These are phyloP conservation scores for Calocybe cyanea DNA, from an alignment of 768 basidiomycete genomes.

Conservation along the genomic window DNA sequence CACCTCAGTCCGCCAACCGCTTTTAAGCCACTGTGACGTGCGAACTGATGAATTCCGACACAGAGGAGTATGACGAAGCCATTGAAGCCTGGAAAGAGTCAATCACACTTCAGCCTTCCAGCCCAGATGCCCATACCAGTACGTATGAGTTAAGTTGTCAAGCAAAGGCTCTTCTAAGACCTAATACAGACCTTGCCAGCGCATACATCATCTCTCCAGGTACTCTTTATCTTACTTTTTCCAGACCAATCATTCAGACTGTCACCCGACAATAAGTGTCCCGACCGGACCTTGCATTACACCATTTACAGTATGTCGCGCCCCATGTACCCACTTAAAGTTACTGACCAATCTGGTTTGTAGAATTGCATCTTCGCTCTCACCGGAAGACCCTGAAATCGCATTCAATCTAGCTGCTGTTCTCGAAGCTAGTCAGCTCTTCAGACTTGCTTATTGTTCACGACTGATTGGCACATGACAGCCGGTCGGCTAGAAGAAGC, in stretches of 20 bases:
- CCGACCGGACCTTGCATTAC: conserved; percentile 81
- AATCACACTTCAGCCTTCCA: conserved; percentile 75
- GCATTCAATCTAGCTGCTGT: conserved; percentile 90
- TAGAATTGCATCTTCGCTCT: conserved; percentile 78
- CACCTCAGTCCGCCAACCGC: conserved; percentile 80
- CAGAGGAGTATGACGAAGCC: conserved; percentile 86
- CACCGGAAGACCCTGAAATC: conserved; percentile 88
- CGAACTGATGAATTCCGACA: no score
- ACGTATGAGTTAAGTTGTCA: conserved; percentile 22
- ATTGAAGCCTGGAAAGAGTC: conserved; percentile 86
- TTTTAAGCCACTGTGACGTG: no score
- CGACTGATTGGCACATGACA: conserved; percentile 28
- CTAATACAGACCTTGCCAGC: conserved; percentile 69
- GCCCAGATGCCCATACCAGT: conserved; percentile 88
- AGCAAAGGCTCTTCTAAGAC: no score
- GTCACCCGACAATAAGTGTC: conserved; percentile 38
- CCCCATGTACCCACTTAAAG: conserved; percentile 14
- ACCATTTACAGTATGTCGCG: conserved; percentile 68
- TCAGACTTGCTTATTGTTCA: conserved; percentile 11
- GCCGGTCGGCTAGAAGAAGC: conserved; percentile 80
- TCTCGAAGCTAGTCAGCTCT: conserved; percentile 76
- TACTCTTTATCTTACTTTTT: conserved; percentile 12
- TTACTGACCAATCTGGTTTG: conserved; percentile 27
- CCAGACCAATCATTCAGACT: conserved; percentile 6
- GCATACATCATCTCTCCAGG: conserved; percentile 79